Evolutionary conservation across 139 green algal species (phyloP).

Genomic region (Chlorella sp.): DNA sequence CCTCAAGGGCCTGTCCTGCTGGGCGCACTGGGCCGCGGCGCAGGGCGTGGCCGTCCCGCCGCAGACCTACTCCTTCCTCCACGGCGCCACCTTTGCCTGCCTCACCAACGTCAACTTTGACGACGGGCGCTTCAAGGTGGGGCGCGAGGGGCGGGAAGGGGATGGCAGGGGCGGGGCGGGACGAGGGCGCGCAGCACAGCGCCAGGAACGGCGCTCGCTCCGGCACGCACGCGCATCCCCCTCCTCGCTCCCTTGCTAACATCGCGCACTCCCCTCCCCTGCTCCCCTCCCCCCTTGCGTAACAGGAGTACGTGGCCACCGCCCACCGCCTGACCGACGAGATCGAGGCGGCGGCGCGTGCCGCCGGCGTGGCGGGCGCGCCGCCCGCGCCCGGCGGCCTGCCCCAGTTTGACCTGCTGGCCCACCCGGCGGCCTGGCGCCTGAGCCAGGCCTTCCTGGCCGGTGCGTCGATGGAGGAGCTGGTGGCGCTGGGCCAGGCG

Average conservation of each 20-base stretch:
- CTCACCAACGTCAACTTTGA: conserved; percentile 82
- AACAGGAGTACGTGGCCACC: conserved; percentile 19
- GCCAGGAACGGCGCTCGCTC: too few relatives aligned
- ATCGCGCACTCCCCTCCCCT: not conserved
- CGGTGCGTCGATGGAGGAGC: conserved; percentile 29
- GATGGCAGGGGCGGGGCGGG: too few relatives aligned
- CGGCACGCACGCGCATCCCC: not conserved
- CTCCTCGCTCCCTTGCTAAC: not conserved
- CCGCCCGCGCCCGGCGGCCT: not conserved
- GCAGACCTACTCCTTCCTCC: conserved; percentile 54
- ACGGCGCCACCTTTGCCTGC: conserved; percentile 57
- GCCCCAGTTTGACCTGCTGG: conserved; percentile 43
- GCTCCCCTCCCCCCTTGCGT: not conserved
- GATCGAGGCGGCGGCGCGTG: conserved; percentile 32
- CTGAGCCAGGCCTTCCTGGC: conserved; percentile 10
- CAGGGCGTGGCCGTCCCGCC: conserved; percentile 34
- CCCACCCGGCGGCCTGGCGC: conserved; percentile 47
- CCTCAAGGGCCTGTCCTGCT: conserved; percentile 47
- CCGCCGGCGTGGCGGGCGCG: conserved; percentile 19
- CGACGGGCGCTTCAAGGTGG: conserved; percentile 42
- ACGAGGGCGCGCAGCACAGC: too few relatives aligned
- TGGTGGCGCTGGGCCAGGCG: conserved; percentile 46
- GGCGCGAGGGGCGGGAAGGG: not conserved
- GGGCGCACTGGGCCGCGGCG: conserved; percentile 32
- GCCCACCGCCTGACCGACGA: conserved; percentile 3